phyloP scores from a whole-genome alignment of 1,284 basidiomycete species.

The Sutorius eximius region DNA sequence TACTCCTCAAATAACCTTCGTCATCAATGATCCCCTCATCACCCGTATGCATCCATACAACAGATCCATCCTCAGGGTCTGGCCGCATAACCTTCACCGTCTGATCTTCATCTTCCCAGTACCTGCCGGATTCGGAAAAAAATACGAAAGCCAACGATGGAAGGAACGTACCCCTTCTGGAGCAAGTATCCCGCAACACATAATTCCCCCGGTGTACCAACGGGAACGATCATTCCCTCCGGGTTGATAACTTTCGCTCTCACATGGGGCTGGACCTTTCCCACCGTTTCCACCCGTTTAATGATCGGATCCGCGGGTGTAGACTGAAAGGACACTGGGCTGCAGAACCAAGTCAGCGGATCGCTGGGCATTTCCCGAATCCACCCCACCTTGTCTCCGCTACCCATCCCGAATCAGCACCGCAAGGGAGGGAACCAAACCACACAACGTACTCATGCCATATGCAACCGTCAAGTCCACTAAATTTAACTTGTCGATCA shows the following conservation, averaged over 20 bases:
- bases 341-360: slow-evolving; percentile 28
- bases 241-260: slow-evolving; percentile 69
- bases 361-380: neutral
- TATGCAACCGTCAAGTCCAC: slow-evolving; percentile 74
- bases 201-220: slow-evolving; percentile 72
- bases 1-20: slow-evolving; percentile 77
- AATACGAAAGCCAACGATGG: neutral
- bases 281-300: slow-evolving; percentile 80
- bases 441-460: slow-evolving; percentile 70
- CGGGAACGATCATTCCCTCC: slow-evolving; percentile 61
- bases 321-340: slow-evolving; percentile 82
- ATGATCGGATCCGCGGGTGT: slow-evolving; percentile 63
- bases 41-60: slow-evolving; percentile 82
- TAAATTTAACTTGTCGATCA: slow-evolving; percentile 67
- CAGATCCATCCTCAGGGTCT: slow-evolving; percentile 52
- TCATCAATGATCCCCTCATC: slow-evolving; percentile 83
- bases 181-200: slow-evolving; percentile 74
- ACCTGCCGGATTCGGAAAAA: slow-evolving; percentile 42
- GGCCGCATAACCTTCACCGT: slow-evolving; percentile 62
- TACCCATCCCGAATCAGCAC: slow-evolving; percentile 33
- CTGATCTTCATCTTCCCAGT: slow-evolving; percentile 76
- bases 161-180: slow-evolving; percentile 65
- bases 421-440: neutral
- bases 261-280: slow-evolving; percentile 73
- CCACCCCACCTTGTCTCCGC: slow-evolving; percentile 55